phyloP scores from a whole-genome alignment of 495 filamentous ascomycete genomes.

The Sabuloglossum arenarium region DNA sequence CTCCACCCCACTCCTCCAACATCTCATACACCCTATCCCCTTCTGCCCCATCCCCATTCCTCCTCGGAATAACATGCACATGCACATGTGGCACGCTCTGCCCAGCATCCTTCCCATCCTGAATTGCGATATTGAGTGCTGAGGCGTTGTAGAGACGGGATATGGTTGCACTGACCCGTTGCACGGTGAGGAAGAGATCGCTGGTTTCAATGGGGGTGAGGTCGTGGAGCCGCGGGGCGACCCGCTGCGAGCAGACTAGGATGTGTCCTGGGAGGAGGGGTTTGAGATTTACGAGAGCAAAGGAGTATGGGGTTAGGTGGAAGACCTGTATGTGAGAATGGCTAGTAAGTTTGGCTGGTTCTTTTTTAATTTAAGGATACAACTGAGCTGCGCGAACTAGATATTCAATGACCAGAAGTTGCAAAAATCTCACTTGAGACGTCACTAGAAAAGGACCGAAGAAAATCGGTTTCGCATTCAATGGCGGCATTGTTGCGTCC shows the following conservation, averaged over 20 bases:
- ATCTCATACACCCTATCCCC: slow-evolving; percentile 54
- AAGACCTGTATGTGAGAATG: slow-evolving; percentile 65
- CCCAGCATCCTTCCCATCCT: slow-evolving; percentile 74
- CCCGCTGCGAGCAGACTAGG: slow-evolving; percentile 46
- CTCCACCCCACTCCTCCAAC: slow-evolving; percentile 42
- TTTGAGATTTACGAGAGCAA: slow-evolving; percentile 8
- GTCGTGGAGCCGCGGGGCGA: slow-evolving; percentile 52
- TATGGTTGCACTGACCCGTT: slow-evolving; percentile 58
- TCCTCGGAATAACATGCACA: slow-evolving; percentile 77
- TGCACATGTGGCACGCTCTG: slow-evolving; percentile 87
- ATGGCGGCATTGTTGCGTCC: no score
- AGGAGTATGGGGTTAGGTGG: slow-evolving; percentile 41
- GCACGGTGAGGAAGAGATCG: slow-evolving; percentile 72
- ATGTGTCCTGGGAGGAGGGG: slow-evolving; percentile 88
- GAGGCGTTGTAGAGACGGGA: slow-evolving; percentile 44
- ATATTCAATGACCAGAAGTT: no score
- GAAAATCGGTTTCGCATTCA: not conserved
- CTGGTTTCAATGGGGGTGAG: slow-evolving; percentile 51
- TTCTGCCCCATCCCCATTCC: slow-evolving; percentile 32
- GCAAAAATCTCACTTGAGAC: not conserved
- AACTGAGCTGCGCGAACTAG: no score
- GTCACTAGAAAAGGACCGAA: not conserved
- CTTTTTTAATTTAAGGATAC: no score
- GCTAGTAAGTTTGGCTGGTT: no score
- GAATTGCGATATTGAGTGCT: slow-evolving; percentile 77